A percentile compares a stretch with the other conserved stretches of the same genome.
Conservation (phyloP, 306 rosid genomes). For the Quercus bicolor region DNA sequence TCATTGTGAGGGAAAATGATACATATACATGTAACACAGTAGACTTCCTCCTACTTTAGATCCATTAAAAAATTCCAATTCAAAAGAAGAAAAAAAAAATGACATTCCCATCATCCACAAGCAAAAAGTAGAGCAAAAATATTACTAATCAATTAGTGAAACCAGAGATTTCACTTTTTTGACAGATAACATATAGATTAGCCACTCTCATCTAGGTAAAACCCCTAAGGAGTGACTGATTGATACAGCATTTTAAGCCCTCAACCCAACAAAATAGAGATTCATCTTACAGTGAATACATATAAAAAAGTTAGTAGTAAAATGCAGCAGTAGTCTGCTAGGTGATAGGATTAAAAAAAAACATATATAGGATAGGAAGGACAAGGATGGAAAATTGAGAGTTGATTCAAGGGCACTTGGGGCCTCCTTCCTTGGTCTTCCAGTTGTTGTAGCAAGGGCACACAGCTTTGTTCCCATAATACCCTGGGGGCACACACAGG, state of each 20-base stretch:
- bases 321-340: neutral
- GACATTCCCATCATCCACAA: neutral
- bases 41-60: no score
- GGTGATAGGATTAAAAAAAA: neutral
- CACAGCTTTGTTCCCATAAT: constrained; percentile 74
- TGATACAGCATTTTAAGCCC: neutral
- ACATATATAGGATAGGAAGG: neutral
- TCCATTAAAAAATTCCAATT: no score
- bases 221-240: constrained; percentile 17
- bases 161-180: neutral
- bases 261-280: neutral
- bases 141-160: neutral
- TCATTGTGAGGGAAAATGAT: no score
- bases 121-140: neutral
- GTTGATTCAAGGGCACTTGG: constrained; percentile 68
- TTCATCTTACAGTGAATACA: neutral
- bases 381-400: neutral
- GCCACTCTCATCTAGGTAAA: constrained; percentile 25
- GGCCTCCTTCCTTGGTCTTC: constrained; percentile 92
- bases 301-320: neutral
- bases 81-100: no score
- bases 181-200: neutral
- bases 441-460: constrained; percentile 97
- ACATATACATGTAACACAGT: no score
- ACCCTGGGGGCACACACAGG: constrained; percentile 88